Evolutionary conservation across 1,139 yeast genomes (phyloP).

Genomic region (Saccharomyces hybrid): DNA sequence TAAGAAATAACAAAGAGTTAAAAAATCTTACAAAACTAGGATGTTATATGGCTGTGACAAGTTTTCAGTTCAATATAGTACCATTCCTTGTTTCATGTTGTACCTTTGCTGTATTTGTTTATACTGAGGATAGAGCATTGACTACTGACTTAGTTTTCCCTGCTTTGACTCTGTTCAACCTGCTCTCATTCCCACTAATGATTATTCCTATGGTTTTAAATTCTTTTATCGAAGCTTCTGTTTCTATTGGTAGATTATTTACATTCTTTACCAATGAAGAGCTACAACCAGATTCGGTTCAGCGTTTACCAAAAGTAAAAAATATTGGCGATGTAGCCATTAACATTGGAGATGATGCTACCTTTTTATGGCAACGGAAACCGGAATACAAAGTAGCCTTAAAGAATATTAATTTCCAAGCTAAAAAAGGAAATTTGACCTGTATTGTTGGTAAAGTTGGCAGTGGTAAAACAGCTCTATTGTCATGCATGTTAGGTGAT

Average conservation of each 20-base stretch:
- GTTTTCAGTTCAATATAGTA: slow-evolving; percentile 77
- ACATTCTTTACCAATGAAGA: slow-evolving; percentile 71
- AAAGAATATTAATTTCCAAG: slow-evolving; percentile 57
- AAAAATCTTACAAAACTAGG: slow-evolving; percentile 73
- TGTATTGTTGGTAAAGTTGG: slow-evolving; percentile 95
- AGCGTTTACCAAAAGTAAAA: slow-evolving; percentile 45
- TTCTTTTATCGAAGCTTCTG: slow-evolving; percentile 81
- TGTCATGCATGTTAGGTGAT: slow-evolving; percentile 83
- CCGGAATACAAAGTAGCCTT: slow-evolving; percentile 76
- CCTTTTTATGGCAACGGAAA: slow-evolving; percentile 82
- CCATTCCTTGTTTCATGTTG: slow-evolving; percentile 89
- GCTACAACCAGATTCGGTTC: slow-evolving; percentile 72
- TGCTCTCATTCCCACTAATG: slow-evolving; percentile 88
- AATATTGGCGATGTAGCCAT: slow-evolving; percentile 65
- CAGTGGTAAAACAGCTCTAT: slow-evolving; percentile 80
- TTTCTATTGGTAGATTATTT: slow-evolving; percentile 71
- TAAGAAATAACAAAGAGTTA: slow-evolving; percentile 86
- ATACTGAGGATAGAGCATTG: slow-evolving; percentile 57
- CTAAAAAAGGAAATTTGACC: slow-evolving; percentile 72
- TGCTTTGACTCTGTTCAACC: slow-evolving; percentile 77
- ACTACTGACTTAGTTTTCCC: slow-evolving; percentile 94
- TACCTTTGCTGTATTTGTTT: slow-evolving; percentile 79
- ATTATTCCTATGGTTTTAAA: slow-evolving; percentile 88
- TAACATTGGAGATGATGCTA: slow-evolving; percentile 54
- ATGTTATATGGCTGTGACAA: slow-evolving; percentile 60